Conservation (phyloP, 2,329 filamentous ascomycete genomes). For the Rhytidhysteron rufulum region DNA sequence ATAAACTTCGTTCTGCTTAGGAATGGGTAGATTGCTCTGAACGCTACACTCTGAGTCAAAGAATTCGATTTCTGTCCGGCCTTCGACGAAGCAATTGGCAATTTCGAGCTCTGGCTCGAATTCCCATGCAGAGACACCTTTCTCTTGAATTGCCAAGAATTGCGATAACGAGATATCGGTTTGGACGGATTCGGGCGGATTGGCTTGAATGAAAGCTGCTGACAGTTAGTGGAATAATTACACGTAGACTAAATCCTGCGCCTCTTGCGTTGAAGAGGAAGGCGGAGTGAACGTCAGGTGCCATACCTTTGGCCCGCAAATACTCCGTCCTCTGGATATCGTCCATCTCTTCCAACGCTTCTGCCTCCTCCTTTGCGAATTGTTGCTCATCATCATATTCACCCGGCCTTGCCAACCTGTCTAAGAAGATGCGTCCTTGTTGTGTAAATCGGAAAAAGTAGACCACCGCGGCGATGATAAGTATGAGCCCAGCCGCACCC, state of each 20-base stretch:
- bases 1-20: slow-evolving; percentile 98
- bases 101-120: slow-evolving; percentile 99
- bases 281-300: not conserved
- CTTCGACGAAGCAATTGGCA: slow-evolving; percentile 97
- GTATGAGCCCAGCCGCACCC: slow-evolving; percentile 81
- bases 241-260: no score
- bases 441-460: slow-evolving; percentile 93
- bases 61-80: slow-evolving; percentile 94
- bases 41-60: slow-evolving; percentile 98
- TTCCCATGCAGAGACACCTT: slow-evolving; percentile 99
- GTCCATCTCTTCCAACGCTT: slow-evolving; percentile 93
- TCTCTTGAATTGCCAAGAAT: slow-evolving; percentile 97
- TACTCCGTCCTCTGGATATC: slow-evolving; percentile 89
- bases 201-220: slow-evolving; percentile 85
- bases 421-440: slow-evolving; percentile 84
- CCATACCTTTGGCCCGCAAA: slow-evolving; percentile 84
- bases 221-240: slow-evolving; percentile 23
- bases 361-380: slow-evolving; percentile 88
- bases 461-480: slow-evolving; percentile 72
- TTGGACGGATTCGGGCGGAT: slow-evolving; percentile 89
- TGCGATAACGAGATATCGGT: slow-evolving; percentile 98
- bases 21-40: slow-evolving; percentile 92
- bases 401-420: slow-evolving; percentile 86
- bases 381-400: slow-evolving; percentile 98
- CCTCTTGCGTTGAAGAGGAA: no score